These are phyloP conservation scores for Ensete ventricosum DNA, from an alignment of 176 grass and related monocot genomes.

Conservation along the genomic window DNA sequence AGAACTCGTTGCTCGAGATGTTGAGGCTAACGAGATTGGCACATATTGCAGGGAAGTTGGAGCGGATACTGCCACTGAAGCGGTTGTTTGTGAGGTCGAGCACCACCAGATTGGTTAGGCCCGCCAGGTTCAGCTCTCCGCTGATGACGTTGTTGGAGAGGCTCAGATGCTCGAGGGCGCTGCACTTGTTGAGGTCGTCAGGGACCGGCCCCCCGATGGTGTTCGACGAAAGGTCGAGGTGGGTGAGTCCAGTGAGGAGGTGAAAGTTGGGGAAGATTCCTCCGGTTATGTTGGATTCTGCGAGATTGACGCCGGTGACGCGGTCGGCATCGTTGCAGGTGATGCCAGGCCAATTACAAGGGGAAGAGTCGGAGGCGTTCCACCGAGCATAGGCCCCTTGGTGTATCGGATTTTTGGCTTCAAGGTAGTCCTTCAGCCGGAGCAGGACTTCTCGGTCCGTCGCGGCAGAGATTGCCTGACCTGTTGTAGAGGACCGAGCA, in stretches of 20 bases:
- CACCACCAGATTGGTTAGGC: slow-evolving; percentile 24
- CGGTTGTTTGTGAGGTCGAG: slow-evolving; percentile 62
- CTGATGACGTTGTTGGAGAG: slow-evolving; percentile 55
- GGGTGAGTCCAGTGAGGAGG: slow-evolving; percentile 31
- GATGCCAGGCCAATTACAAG: slow-evolving; percentile 55
- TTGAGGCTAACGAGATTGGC: slow-evolving; percentile 34
- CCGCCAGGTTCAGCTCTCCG: slow-evolving; percentile 36
- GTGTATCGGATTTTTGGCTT: slow-evolving; percentile 36
- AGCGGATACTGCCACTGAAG: slow-evolving; percentile 33
- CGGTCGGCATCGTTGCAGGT: slow-evolving; percentile 1
- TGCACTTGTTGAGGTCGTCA: slow-evolving; percentile 49
- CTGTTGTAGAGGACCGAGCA: slow-evolving; percentile 11
- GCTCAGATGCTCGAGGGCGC: slow-evolving; percentile 57
- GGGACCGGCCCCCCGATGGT: slow-evolving; percentile 29
- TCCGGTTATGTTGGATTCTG: slow-evolving; percentile 44
- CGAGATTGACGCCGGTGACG: slow-evolving; percentile 44
- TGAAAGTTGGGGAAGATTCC: slow-evolving; percentile 49
- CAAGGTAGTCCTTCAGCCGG: slow-evolving; percentile 51
- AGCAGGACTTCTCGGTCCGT: slow-evolving; percentile 56
- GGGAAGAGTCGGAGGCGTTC: slow-evolving; percentile 33
- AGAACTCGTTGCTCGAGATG: slow-evolving; percentile 47
- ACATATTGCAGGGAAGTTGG: slow-evolving; percentile 53
- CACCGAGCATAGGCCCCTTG: slow-evolving; percentile 43
- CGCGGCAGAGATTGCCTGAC: slow-evolving; percentile 6
- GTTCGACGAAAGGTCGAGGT: slow-evolving; percentile 70